These are phyloP conservation scores for Aaosphaeria arxii DNA, from an alignment of 2,329 filamentous ascomycete species.

Conservation along the genomic window DNA sequence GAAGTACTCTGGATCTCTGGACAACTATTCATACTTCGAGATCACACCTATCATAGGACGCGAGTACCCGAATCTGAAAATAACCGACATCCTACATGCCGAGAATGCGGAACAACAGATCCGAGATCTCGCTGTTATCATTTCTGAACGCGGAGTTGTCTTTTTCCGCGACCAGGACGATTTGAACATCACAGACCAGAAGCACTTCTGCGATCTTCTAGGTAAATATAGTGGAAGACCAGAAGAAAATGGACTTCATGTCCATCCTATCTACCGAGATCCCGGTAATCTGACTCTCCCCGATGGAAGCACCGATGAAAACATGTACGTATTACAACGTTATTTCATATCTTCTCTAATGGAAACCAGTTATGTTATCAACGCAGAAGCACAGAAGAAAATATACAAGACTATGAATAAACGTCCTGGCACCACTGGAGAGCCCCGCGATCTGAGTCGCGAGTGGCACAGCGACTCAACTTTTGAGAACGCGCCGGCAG, in stretches of 20 bases:
- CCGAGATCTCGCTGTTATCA: constrained; percentile 57
- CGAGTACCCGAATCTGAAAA: constrained; percentile 57
- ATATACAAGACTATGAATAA: constrained; percentile 31
- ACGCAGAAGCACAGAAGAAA: constrained; percentile 47
- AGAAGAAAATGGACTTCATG: constrained; percentile 54
- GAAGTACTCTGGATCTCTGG: constrained; percentile 50
- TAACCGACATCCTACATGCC: constrained; percentile 62
- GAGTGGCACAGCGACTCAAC: constrained; percentile 61
- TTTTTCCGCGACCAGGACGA: constrained; percentile 54
- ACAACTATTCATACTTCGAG: constrained; percentile 54
- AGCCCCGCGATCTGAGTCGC: constrained; percentile 24
- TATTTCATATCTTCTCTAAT: neutral
- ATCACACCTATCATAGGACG: constrained; percentile 61
- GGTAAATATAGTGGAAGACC: constrained; percentile 54
- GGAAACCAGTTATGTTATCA: constrained; percentile 63
- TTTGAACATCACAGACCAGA: constrained; percentile 51
- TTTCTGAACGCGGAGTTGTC: constrained; percentile 51
- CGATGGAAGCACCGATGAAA: constrained; percentile 15
- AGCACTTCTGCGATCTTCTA: constrained; percentile 52
- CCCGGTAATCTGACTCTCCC: constrained; percentile 13
- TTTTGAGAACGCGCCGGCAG: constrained; percentile 57
- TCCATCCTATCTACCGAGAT: constrained; percentile 53
- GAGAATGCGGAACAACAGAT: constrained; percentile 62
- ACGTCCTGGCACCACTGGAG: constrained; percentile 14
- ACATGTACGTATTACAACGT: constrained; percentile 6